phyloP scores from a whole-genome alignment of 192 early-diverging fungal species.

The Coemansia sp. region DNA sequence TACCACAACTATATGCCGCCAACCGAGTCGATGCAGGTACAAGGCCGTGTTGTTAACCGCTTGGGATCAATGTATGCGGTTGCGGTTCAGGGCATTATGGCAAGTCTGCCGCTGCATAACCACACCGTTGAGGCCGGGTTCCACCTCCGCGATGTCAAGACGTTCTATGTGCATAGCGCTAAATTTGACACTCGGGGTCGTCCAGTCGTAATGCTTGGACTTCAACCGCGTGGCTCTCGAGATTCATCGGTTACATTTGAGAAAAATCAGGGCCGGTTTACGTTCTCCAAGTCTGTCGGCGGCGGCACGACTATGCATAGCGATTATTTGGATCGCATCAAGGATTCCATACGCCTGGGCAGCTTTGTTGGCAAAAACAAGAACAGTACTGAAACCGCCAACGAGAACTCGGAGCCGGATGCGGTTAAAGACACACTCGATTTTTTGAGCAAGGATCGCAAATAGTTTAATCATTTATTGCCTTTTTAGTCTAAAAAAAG shows the following conservation, averaged over 20 bases:
- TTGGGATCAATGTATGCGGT: slow-evolving; percentile 53
- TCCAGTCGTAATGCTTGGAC: slow-evolving; percentile 29
- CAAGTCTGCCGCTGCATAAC: slow-evolving; percentile 41
- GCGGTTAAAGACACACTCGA: not conserved
- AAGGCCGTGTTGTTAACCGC: slow-evolving; percentile 65
- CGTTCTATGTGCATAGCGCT: slow-evolving; percentile 67
- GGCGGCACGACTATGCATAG: not conserved
- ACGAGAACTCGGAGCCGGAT: not conserved
- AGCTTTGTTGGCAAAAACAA: not conserved
- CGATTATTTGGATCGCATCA: slow-evolving; percentile 12
- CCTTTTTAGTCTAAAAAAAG: not conserved
- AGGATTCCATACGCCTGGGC: slow-evolving; percentile 14
- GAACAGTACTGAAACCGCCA: not conserved
- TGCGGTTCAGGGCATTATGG: slow-evolving; percentile 68
- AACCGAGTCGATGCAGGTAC: slow-evolving; percentile 48
- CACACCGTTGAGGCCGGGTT: slow-evolving; percentile 29
- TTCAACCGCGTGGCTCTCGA: slow-evolving; percentile 25
- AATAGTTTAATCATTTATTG: not conserved
- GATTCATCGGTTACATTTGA: slow-evolving; percentile 6
- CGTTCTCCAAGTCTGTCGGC: not conserved
- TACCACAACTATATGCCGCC: slow-evolving; percentile 55
- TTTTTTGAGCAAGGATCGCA: not conserved
- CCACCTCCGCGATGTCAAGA: slow-evolving; percentile 54
- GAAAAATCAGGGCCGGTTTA: slow-evolving; percentile 11
- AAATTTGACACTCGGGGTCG: slow-evolving; percentile 44